Evolutionary conservation across 371 early-diverging fungal genomes (phyloP).

Genomic region (Mortierella sp.): DNA sequence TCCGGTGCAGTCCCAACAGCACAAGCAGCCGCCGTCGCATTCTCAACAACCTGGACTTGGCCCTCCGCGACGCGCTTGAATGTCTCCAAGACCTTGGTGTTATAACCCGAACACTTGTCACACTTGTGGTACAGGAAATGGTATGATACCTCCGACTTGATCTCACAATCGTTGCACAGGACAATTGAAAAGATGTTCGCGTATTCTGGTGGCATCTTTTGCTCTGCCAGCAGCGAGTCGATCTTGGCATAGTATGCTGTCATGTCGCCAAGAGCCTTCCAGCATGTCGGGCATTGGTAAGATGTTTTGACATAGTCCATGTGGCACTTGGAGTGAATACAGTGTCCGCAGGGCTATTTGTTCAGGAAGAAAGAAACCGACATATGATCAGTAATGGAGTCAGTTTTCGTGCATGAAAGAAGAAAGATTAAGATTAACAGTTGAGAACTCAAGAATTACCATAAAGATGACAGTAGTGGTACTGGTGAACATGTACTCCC

Average conservation of each 20-base stretch:
- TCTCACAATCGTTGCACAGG: constrained; percentile 97
- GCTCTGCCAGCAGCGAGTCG: constrained; percentile 84
- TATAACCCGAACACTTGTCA: constrained; percentile 87
- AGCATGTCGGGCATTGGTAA: constrained; percentile 98
- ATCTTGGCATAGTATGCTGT: constrained; percentile 85
- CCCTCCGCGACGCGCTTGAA: constrained; percentile 51
- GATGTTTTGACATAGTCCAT: constrained; percentile 86
- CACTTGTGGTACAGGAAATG: constrained; percentile 98
- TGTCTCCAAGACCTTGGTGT: constrained; percentile 89
- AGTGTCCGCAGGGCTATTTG: constrained; percentile 91
- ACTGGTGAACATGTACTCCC: constrained; percentile 95
- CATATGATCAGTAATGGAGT: neutral
- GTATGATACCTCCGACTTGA: constrained; percentile 83
- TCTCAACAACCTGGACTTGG: constrained; percentile 33
- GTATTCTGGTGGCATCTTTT: constrained; percentile 95
- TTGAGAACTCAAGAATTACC: constrained; percentile 62
- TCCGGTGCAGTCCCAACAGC: constrained; percentile 36
- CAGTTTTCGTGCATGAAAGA: no score
- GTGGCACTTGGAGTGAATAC: constrained; percentile 93
- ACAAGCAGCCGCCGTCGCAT: constrained; percentile 27
- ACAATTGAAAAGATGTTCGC: constrained; percentile 75
- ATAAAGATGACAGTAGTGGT: constrained; percentile 87
- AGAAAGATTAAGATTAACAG: neutral
- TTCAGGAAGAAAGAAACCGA: neutral
- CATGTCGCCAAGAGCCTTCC: constrained; percentile 94